Base-by-base conservation (phyloP, 495 filamentous ascomycete genomes). In the Filosporella fistucella region DNA sequence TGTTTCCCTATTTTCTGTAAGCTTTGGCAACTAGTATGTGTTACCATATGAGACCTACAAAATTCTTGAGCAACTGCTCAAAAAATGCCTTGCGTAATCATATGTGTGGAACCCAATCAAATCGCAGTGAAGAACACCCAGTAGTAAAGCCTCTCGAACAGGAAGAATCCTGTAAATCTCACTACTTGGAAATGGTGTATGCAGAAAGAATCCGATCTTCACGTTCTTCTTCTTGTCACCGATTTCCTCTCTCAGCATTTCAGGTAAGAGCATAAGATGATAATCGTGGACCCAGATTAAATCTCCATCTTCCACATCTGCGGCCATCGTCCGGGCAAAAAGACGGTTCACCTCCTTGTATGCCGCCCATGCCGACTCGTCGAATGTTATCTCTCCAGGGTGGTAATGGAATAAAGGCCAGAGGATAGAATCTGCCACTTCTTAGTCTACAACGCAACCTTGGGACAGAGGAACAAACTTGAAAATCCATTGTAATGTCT, bases 341-440 rank as follows among this genome's bases (percentile, higher is more conserved):
- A 89, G 63, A 35, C 80, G 77, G 57, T 96, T 97, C 16, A 91
- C 91, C 50, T 89, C 81, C 40, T 74, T 72, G 71, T 97, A 97
- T 30, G 89, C 89, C 17, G 80, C 69, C 91, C 91, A 96, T 3
- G 86, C 79, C 7, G 75, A 80, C 62, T 96, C 89, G 59, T 93
- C 82, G 63, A 95, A 96, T 28, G 78, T 85, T 42, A 95, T 89
- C 69, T 96, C 91, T 40, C 88, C 89, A 11, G 89, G 87, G 60
- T 96, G 90, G 65, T 96, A 97, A 70, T 96, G 91, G 61, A 97
- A 89, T 11, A 95, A 80, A 3, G 91, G 91, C 91, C 91, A 97
- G 24, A 96, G 78, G 54, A 95, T 95, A 1, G 86, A 88, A 63
- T 97, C 90, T 95, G 57, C 14, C 0, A 2, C 5, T 30, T 30